Evolutionary conservation across 1,139 yeast genomes (phyloP).

Genomic region (Taiozyma sp.): DNA sequence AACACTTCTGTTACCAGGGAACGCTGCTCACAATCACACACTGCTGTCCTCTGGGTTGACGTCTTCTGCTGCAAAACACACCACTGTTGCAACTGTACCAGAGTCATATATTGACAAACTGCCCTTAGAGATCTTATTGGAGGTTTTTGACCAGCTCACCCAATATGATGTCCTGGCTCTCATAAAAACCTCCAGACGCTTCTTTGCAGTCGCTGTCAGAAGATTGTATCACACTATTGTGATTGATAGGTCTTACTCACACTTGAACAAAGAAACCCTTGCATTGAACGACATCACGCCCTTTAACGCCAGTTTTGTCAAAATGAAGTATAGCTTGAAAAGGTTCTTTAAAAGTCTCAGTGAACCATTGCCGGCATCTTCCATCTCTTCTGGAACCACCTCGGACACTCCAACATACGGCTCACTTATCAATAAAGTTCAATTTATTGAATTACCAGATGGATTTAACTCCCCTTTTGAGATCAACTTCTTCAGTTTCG

Average conservation of each 20-base stretch:
- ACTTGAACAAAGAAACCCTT: constrained; percentile 13
- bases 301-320: constrained; percentile 15
- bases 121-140: constrained; percentile 36
- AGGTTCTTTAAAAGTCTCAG: constrained; percentile 10
- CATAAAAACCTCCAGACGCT: constrained; percentile 29
- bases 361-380: constrained; percentile 3
- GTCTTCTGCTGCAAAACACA: not conserved
- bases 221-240: constrained; percentile 36
- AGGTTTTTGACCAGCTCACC: constrained; percentile 32
- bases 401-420: constrained; percentile 7
- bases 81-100: not conserved
- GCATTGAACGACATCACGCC: not conserved
- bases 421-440: constrained; percentile 7
- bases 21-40: not conserved
- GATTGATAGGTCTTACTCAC: constrained; percentile 30
- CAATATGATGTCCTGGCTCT: constrained; percentile 40
- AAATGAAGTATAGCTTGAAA: constrained; percentile 17
- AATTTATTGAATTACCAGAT: constrained; percentile 18
- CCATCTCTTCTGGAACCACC: not conserved
- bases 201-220: constrained; percentile 31
- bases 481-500: constrained; percentile 11
- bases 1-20: not conserved
- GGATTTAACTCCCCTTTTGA: constrained; percentile 18
- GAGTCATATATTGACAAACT: constrained; percentile 14
- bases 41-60: not conserved